phyloP scores from a whole-genome alignment of 495 filamentous ascomycete species.

The Sporormia fimetaria region DNA sequence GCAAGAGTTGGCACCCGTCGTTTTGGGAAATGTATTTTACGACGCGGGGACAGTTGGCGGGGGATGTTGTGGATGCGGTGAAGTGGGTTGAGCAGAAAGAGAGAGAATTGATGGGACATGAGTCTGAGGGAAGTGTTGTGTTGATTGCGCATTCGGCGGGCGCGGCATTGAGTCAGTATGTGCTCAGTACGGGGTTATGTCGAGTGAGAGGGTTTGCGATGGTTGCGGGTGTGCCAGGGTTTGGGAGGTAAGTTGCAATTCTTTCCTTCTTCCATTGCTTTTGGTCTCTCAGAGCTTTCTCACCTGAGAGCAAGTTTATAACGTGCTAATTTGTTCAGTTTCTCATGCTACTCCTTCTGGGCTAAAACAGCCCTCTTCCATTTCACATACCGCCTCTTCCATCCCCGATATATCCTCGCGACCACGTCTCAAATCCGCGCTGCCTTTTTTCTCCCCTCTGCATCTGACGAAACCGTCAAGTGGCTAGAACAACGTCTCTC shows the following conservation, averaged over 20 bases:
- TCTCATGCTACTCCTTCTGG: slow-evolving; percentile 38
- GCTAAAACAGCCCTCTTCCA: slow-evolving; percentile 32
- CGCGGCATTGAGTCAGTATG: slow-evolving; percentile 37
- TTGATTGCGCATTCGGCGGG: slow-evolving; percentile 40
- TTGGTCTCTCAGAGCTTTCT: neutral
- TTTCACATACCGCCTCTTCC: slow-evolving; percentile 37
- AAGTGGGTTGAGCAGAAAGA: slow-evolving; percentile 24
- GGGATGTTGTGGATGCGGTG: slow-evolving; percentile 35
- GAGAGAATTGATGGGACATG: slow-evolving; percentile 15
- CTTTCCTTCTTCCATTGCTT: neutral
- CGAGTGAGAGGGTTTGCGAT: slow-evolving; percentile 35
- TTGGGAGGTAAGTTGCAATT: slow-evolving; percentile 33
- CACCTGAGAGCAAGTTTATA: neutral
- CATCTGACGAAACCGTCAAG: slow-evolving; percentile 26
- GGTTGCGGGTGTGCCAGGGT: slow-evolving; percentile 34
- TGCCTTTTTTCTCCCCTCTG: slow-evolving; percentile 36
- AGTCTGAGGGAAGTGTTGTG: slow-evolving; percentile 28
- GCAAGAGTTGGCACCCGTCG: slow-evolving; percentile 37
- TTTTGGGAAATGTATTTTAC: slow-evolving; percentile 34
- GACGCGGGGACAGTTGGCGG: slow-evolving; percentile 33
- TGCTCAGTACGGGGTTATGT: slow-evolving; percentile 32
- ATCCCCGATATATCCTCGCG: slow-evolving; percentile 40
- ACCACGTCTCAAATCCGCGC: slow-evolving; percentile 33
- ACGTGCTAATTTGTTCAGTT: slow-evolving; percentile 20
- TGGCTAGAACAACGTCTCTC: slow-evolving; percentile 32